Base-by-base conservation (phyloP, 805 yeast genomes). In the Candida insectorum region DNA sequence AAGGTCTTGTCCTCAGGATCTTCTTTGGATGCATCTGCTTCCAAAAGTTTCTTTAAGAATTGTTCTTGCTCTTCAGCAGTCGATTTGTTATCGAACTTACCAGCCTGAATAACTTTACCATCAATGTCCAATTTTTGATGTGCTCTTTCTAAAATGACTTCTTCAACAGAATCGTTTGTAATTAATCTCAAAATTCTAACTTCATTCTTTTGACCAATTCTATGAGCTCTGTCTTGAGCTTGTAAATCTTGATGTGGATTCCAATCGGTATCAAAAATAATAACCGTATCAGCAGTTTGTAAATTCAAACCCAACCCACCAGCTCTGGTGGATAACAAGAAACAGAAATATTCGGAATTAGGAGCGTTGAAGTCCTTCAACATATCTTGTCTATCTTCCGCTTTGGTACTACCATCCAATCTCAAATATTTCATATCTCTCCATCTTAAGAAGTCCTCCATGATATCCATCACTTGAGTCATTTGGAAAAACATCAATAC, bases 161-260 rank as follows among this genome's bases (percentile, higher is more conserved):
- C 94, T 61, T 85, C 94, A 21, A 85, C 87, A 2, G 94, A 81
- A 51, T 84, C 91, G 33, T 80, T 77, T 2, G 91, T 81, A 43
- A 85, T 84, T 54, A 85, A 72, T 60, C 94, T 72, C 54, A 84
- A 69, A 48, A 85, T 85, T 56, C 91, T 69, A 36, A 85, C 94
- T 56, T 85, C 94, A 55, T 85, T 85, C 69, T 84, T 85, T 53
- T 85, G 94, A 27, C 94, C 94, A 56, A 85, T 85, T 71, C 94
- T 76, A 58, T 85, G 94, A 1, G 94, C 94, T 67, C 94, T 73
- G 60, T 85, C 94, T 60, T 85, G 94, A 1, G 93, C 94, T 57
- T 85, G 94, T 52, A 85, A 74, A 77, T 85, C 94, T 59, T 85
- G 94, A 62, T 85, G 94, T 6, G 94, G 94, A 53, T 85, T 85